Evolutionary conservation across 768 basidiomycete genomes (phyloP).

Genomic region (Macrocybe gigantea): DNA sequence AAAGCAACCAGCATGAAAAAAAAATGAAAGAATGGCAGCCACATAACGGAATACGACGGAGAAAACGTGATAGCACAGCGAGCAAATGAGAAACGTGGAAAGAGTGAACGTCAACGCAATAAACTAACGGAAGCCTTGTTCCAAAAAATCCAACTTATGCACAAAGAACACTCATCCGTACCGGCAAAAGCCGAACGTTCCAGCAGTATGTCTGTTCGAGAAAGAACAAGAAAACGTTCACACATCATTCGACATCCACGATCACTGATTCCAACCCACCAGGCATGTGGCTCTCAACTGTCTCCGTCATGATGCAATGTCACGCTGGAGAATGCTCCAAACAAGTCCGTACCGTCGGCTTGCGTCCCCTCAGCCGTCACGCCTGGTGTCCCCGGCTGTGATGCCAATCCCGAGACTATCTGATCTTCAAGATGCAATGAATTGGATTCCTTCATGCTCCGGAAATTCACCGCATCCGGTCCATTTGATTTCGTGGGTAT

Average conservation of each 20-base stretch:
- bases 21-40: neutral
- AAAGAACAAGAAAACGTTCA: slow-evolving; percentile 2
- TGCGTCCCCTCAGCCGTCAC: slow-evolving; percentile 23
- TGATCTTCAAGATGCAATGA: slow-evolving; percentile 86
- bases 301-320: slow-evolving; percentile 85
- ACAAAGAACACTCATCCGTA: no score
- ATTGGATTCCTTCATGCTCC: slow-evolving; percentile 83
- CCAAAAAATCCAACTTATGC: no score
- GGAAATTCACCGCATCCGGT: slow-evolving; percentile 84
- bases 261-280: slow-evolving; percentile 6
- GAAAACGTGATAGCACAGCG: neutral
- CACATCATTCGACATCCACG: slow-evolving; percentile 4
- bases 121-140: neutral
- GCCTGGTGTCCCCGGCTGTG: slow-evolving; percentile 31
- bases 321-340: slow-evolving; percentile 86
- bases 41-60: neutral
- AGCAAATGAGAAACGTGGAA: neutral
- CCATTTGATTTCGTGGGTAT: slow-evolving; percentile 74
- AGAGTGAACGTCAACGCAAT: neutral
- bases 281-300: slow-evolving; percentile 15
- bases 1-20: neutral
- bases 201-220: neutral
- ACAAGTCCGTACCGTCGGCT: slow-evolving; percentile 57
- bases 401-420: slow-evolving; percentile 24
- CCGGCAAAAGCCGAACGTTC: slow-evolving; percentile 1